These are phyloP conservation scores for Mallotus japonicus DNA, from an alignment of 441 rosid genomes.

Conservation along the genomic window DNA sequence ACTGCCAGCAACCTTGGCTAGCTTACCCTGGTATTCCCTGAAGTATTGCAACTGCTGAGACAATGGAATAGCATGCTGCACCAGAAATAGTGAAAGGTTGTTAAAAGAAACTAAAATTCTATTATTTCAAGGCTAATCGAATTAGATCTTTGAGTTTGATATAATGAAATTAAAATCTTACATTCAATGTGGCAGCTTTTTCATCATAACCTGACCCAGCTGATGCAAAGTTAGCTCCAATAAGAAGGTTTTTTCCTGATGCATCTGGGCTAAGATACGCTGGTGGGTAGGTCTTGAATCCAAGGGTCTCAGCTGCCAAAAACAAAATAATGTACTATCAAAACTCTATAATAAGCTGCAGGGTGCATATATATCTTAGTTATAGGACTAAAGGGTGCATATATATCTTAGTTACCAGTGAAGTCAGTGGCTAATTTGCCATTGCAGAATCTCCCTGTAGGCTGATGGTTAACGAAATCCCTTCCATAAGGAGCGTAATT, in stretches of 20 bases:
- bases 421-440: constrained; percentile 87
- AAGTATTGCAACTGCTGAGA: constrained; percentile 66
- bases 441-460: constrained; percentile 92
- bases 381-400: neutral
- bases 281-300: constrained; percentile 69
- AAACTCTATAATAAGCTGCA: neutral
- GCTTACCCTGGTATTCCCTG: constrained; percentile 73
- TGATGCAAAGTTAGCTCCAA: constrained; percentile 92
- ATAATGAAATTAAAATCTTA: constrained; percentile 24
- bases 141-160: too few relatives aligned
- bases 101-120: neutral
- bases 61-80: constrained; percentile 81
- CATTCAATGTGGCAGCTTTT: constrained; percentile 54
- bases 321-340: neutral
- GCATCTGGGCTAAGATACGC: constrained; percentile 88
- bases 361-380: neutral
- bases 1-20: constrained; percentile 57
- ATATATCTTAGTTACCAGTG: constrained; percentile 46
- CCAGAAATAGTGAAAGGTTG: neutral
- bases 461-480: constrained; percentile 59
- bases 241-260: constrained; percentile 76
- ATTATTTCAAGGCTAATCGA: neutral
- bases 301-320: constrained; percentile 70
- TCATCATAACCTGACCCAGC: constrained; percentile 94
- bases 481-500: constrained; percentile 90